Evolutionary conservation across 1,139 yeast genomes (phyloP), one percentile per base, ranked within the genome.

Genomic region (Debaryomyces singareniensis): DNA sequence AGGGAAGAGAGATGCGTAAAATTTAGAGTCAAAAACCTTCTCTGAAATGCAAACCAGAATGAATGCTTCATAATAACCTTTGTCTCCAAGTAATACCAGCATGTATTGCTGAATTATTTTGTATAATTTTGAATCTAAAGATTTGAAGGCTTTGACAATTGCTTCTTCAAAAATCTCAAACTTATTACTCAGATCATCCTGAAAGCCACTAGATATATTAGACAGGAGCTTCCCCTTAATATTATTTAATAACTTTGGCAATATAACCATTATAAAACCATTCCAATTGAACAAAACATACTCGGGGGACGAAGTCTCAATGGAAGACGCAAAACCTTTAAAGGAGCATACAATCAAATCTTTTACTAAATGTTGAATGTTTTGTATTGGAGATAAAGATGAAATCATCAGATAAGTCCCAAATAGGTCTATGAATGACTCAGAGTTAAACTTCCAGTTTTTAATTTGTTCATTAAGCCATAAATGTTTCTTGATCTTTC

Each of bases 11-110:
- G 7, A n/a, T 18, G n/a, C 21, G 21, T 18, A 18, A n/a, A 18
- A 7, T n/a, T 18, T 18, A 18, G 21, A 18, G 21, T 18, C 61
- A 13, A 75, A 58, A n/a, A 53, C 30, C 28, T 53, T 50, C 34
- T 55, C 51, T 35, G 49, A 48, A 7, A 59, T 47, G 37, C 80
- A 66, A 11, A 73, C 62, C 39, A 71, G 72, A 13, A 78, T 48
- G 34, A 81, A 75, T 13, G 66, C 71, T 37, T 73, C 78, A 29
- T 81, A 64, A 3, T 77, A 58, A 42, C 65, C 69, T 40, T 65
- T 72, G 33, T 54, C 51, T 21, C 62, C 42, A 26, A 33, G 15
- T 5, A 34, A 34, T 2, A 42, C 42, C 12, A 40, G 29, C 3
- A 16, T 29, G 18, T 38, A 29, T 7, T 35, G 30, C 13, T 36